Conservation (phyloP, 202 grass and related monocot genomes). For the Schoenoplectus tabernaemontani region DNA sequence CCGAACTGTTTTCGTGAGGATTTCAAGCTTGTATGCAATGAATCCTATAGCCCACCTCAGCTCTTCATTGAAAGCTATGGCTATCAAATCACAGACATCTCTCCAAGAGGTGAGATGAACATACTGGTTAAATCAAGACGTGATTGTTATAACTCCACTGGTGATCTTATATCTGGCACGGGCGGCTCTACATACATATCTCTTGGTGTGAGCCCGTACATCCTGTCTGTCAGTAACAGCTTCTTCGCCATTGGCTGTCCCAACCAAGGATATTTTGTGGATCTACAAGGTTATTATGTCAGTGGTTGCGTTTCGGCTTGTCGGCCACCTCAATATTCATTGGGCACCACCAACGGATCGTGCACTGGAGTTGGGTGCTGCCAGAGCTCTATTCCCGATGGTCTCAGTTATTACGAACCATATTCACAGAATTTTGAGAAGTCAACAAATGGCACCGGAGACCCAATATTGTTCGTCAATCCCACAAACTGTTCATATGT, state of each 20-base stretch:
- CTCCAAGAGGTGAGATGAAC: constrained; percentile 7
- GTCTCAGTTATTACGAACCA: background rate
- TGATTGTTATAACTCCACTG: background rate
- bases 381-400: constrained; percentile 26
- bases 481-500: constrained; percentile 29
- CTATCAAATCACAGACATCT: constrained; percentile 9
- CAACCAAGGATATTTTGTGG: constrained; percentile 34
- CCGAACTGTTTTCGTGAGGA: constrained; percentile 17
- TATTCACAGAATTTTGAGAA: background rate
- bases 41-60: background rate
- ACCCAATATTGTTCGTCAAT: background rate
- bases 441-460: background rate
- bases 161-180: background rate
- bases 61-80: background rate
- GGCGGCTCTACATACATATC: rapidly evolving
- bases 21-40: constrained; percentile 30
- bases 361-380: constrained; percentile 58
- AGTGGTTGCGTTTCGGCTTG: no score
- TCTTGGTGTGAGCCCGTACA: background rate
- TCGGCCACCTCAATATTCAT: background rate
- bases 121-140: background rate
- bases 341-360: background rate
- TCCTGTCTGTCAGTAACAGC: constrained; percentile 22
- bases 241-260: constrained; percentile 33
- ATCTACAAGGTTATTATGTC: rapidly evolving